phyloP scores from a whole-genome alignment of 805 yeast species.

The Zygoascus biomembranicola region DNA sequence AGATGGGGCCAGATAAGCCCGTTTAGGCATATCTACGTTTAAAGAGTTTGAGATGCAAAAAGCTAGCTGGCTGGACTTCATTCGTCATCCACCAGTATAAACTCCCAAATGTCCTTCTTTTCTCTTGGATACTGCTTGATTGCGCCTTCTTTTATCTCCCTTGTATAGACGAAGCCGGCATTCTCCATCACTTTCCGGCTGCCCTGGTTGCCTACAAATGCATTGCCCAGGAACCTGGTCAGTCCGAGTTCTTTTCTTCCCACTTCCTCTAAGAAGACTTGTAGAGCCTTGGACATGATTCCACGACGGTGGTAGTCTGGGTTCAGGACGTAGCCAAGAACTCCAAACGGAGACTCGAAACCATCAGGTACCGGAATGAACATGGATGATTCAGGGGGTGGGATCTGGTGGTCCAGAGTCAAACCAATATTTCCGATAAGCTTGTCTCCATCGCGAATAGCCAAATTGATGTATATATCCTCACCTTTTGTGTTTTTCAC shows the following conservation, averaged over 20 bases:
- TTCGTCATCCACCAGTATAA: background rate
- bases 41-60: too few species aligned
- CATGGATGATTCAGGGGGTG: background rate
- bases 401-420: background rate
- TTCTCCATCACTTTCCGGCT: constrained; percentile 15
- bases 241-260: constrained; percentile 5
- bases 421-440: constrained; percentile 10
- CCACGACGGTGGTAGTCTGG: constrained; percentile 15
- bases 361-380: background rate
- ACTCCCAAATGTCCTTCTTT: background rate
- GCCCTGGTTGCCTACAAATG: constrained; percentile 12
- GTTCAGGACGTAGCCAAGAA: constrained; percentile 16
- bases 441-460: constrained; percentile 10
- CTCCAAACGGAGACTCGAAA: constrained; percentile 1
- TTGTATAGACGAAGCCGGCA: constrained; percentile 11
- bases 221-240: constrained; percentile 6
- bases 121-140: constrained; percentile 4
- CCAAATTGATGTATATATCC: constrained; percentile 1
- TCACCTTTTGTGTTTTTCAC: background rate
- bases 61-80: background rate
- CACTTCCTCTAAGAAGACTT: constrained; percentile 5
- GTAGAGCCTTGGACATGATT: constrained; percentile 10
- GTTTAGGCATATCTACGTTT: too few species aligned
- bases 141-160: constrained; percentile 8
- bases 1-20: too few species aligned